Evolutionary conservation across 2,329 filamentous ascomycete species (phyloP), one percentile per base, ranked within the genome.

Genomic region (Penicillium sp.): DNA sequence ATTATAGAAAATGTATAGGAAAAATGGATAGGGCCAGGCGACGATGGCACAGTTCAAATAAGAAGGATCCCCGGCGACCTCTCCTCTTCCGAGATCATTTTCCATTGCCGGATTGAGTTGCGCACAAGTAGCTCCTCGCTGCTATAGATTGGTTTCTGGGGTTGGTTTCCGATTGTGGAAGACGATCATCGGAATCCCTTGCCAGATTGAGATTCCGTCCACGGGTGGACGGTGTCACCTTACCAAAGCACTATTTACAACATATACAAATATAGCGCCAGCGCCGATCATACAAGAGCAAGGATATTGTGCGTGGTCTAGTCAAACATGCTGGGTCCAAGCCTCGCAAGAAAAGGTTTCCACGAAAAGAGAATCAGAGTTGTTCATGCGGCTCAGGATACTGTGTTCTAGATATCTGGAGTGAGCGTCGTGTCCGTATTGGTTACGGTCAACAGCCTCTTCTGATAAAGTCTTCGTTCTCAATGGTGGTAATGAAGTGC

Each of bases 181-280:
- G 28, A 9, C 7, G 37, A 34, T 28, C 34, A n/a, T 34, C 56
- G 60, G 60, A 59, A 52, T 44, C 29, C 42, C 59, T 45, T 60
- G 49, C 60, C 57, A 19, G n/a, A 33, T 53, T n/a, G 4, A 46
- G 21, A 3, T n/a, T 13, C 19, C 13, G 4, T 22, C 22, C 22
- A 22, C 22, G 5, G 22, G 6, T 12, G 9, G 19, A 38, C 19
- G 4, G 9, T 31, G 22, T 39, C 34, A 39, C 13, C 12, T 12
- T 19, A 6, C 9, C 9, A 35, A 19, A 6, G 4, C 4, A 17
- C n/a, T 19, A n/a, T 2, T 21, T 12, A 35, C 33, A 17, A 35
- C 1, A 3, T 13, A 19, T 35, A 35, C 17, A 35, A 35, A 6
- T 2, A 21, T 10, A 17, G 33, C 3, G 10, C 10, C 17, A 35